Evolutionary conservation across 768 basidiomycete species (phyloP), one percentile per base, ranked within the genome.

Genomic region (Pleurotus sapidus): DNA sequence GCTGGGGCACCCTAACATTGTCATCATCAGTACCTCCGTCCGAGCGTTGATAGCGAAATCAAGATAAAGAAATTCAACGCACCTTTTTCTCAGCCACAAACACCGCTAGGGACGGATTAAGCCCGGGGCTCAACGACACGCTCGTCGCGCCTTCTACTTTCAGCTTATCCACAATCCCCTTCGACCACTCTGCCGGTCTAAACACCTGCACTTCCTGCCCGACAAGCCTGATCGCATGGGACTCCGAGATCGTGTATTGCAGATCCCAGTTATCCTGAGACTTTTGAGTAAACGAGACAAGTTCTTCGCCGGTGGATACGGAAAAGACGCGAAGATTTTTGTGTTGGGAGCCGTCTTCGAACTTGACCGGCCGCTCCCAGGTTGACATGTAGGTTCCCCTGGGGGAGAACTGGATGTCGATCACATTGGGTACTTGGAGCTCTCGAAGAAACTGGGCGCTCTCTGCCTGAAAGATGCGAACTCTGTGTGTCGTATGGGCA

Each of bases 31-130:
- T 30, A 8, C 9, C 30, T 30, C 3, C 30, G 30, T 9, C 7
- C 30, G 7, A 30, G 9, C 20, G 20, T 20, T 20, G 20, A 20
- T 20, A 20, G 11, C 50, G 55, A 20, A 40, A n/a, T 37, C n/a
- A 23, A 20, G n/a, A n/a, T n/a, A n/a, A n/a, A n/a, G n/a, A 51
- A 2, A 25, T 5, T 5, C 5, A 4, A 67, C 78, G 34, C 58
- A 84, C 90, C 81, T 97, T 97, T 79, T 94, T 94, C 80, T 98
- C 96, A 0, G 86, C 89, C 39, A 95, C 78, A 68, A 98, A 99
- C 9, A 96, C 82, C 3, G 95, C 96, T n/a, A 99, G 70, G 6
- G 85, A 88, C 6, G 93, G 90, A 71, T 93, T 93, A 65, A 88
- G 72, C 6, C 94, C 93, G 7, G 91, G 91, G 63, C 92, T 92